Conservation (phyloP, 2,329 filamentous ascomycete species). For the Nothomitra cinnamomea region DNA sequence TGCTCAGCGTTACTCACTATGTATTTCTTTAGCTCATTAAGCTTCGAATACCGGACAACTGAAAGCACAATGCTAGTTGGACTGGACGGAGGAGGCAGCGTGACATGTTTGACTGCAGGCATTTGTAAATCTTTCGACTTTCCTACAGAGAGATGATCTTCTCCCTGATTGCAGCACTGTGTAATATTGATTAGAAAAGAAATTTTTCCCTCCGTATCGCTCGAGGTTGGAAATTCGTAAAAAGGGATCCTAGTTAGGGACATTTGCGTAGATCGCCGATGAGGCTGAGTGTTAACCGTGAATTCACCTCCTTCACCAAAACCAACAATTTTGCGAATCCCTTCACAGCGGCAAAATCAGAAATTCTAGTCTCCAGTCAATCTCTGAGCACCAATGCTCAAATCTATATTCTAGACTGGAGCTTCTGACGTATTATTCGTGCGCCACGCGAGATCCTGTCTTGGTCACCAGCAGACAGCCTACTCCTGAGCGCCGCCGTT, state of each 20-base stretch:
- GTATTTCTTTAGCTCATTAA: neutral
- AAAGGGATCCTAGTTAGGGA: neutral
- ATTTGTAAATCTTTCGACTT: slow-evolving; percentile 3
- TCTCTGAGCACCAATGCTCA: too few species aligned
- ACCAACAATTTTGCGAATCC: neutral
- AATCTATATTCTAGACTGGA: neutral
- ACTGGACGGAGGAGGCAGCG: neutral
- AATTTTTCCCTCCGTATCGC: neutral
- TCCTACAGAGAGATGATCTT: neutral
- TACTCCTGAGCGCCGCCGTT: neutral
- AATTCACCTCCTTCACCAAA: neutral
- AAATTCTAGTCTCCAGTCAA: neutral
- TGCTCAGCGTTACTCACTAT: slow-evolving; percentile 7
- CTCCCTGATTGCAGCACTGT: neutral
- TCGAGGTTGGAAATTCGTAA: neutral
- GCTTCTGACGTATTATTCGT: neutral
- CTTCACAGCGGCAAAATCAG: neutral
- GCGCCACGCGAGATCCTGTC: neutral
- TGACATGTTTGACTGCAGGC: neutral
- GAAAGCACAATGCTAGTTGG: neutral
- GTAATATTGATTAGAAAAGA: slow-evolving; percentile 2
- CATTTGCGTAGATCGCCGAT: neutral
- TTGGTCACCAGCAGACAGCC: neutral
- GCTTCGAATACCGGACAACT: neutral
- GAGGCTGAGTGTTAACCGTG: neutral